phyloP scores from a whole-genome alignment of 768 basidiomycete species.

The Boletus vermiculosoides region DNA sequence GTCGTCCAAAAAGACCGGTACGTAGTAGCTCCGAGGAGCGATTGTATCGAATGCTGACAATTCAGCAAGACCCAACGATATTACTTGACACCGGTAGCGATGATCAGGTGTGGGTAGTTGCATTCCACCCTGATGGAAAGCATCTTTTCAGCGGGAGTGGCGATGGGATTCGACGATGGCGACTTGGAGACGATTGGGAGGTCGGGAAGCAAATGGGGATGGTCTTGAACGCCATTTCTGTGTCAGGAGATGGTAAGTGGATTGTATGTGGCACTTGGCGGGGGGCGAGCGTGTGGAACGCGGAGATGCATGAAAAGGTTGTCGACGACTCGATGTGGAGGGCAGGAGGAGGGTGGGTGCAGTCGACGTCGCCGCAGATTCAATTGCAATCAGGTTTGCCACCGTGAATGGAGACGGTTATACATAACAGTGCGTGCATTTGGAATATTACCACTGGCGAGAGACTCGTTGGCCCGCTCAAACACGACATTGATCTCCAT shows the following conservation, averaged over 20 bases:
- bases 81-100: not conserved
- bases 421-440: not conserved
- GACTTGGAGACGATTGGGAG: not conserved
- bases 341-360: fast-evolving
- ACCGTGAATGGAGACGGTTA: not conserved
- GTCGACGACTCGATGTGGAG: not conserved
- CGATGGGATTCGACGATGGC: not conserved
- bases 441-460: not conserved
- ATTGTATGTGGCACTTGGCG: not conserved
- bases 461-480: not conserved
- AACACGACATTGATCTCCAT: not conserved
- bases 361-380: not conserved
- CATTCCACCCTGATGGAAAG: not conserved
- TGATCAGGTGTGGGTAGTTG: not conserved
- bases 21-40: not conserved
- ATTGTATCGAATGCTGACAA: not conserved
- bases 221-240: not conserved
- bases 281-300: not conserved
- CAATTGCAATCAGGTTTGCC: not conserved
- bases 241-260: not conserved
- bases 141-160: not conserved
- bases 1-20: not conserved
- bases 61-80: not conserved
- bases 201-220: not conserved
- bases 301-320: not conserved